Percentiles rank a stretch among this genome's conserved stretches.
Conservation (phyloP, 2,329 filamentous ascomycete genomes). For the Microdochium paspali region DNA sequence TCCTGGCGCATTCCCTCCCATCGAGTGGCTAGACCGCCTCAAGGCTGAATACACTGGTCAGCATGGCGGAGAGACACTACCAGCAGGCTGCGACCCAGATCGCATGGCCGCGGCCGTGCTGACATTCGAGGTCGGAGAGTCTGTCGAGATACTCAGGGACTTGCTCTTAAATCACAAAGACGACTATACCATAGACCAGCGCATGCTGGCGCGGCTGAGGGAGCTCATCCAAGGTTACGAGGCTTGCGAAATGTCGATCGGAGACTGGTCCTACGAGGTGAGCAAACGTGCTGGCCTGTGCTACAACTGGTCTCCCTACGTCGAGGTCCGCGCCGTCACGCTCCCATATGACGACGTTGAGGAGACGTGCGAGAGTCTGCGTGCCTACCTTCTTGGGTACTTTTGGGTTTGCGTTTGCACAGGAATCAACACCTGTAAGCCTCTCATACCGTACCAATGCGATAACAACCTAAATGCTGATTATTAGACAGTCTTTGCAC, state of each 20-base stretch:
- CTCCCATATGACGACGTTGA: constrained; percentile 15
- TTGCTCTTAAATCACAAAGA: constrained; percentile 12
- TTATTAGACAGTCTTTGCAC: background rate
- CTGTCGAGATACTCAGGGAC: constrained; percentile 6
- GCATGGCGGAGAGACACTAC: constrained; percentile 16
- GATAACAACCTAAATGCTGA: background rate
- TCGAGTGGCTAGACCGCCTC: constrained; percentile 13
- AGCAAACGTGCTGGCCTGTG: constrained; percentile 8
- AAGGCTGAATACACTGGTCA: constrained; percentile 15
- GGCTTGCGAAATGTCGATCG: constrained; percentile 15
- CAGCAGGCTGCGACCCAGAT: constrained; percentile 13
- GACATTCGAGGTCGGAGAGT: constrained; percentile 13
- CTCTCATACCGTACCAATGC: background rate
- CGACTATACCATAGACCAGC: constrained; percentile 17
- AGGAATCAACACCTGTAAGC: constrained; percentile 3
- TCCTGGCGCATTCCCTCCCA: constrained; percentile 4
- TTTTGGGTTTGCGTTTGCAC: constrained; percentile 12
- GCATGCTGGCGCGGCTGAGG: constrained; percentile 9
- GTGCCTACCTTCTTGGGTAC: constrained; percentile 16
- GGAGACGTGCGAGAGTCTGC: constrained; percentile 16
- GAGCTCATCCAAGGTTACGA: constrained; percentile 13
- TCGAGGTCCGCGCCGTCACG: constrained; percentile 2
- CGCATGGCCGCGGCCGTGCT: constrained; percentile 13
- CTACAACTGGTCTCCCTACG: background rate
- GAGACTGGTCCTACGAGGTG: constrained; percentile 16